A percentile compares a stretch with the other conserved stretches of the same genome.
Conservation (phyloP, 2,329 filamentous ascomycete species). For the Rutstroemia sp. region DNA sequence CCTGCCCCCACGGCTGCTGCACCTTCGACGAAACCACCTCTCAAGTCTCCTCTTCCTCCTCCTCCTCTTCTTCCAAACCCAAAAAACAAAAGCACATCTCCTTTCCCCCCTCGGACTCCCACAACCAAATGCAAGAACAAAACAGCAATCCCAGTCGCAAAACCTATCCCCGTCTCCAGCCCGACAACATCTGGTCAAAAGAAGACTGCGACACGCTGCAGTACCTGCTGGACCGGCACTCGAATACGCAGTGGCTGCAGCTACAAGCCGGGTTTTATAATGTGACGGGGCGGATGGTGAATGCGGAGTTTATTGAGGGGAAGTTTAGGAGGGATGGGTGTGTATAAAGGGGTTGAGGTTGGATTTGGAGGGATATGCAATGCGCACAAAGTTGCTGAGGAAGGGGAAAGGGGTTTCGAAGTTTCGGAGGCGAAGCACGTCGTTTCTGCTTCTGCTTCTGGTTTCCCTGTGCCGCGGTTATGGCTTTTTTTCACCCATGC, state of each 20-base stretch:
- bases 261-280: slow-evolving; percentile 29
- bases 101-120: neutral
- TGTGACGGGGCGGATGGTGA: slow-evolving; percentile 27
- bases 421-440: neutral
- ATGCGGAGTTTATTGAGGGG: slow-evolving; percentile 23
- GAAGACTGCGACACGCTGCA: slow-evolving; percentile 27
- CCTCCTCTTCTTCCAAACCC: too few species aligned
- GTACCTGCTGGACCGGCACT: slow-evolving; percentile 20
- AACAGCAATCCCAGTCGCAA: neutral
- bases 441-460: neutral
- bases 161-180: slow-evolving; percentile 8
- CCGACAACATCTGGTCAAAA: slow-evolving; percentile 21
- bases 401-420: neutral
- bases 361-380: neutral
- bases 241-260: slow-evolving; percentile 25
- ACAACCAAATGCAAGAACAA: neutral
- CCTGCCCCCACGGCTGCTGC: too few species aligned
- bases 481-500: too few species aligned
- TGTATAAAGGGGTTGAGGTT: neutral
- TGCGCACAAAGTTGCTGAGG: neutral
- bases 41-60: too few species aligned
- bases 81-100: too few species aligned
- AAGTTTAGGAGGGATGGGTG: slow-evolving; percentile 25
- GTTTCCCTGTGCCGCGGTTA: too few species aligned
- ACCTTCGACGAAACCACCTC: too few species aligned